Conservation (phyloP, 1,139 yeast genomes). For the Saccharomyces pastorianus region DNA sequence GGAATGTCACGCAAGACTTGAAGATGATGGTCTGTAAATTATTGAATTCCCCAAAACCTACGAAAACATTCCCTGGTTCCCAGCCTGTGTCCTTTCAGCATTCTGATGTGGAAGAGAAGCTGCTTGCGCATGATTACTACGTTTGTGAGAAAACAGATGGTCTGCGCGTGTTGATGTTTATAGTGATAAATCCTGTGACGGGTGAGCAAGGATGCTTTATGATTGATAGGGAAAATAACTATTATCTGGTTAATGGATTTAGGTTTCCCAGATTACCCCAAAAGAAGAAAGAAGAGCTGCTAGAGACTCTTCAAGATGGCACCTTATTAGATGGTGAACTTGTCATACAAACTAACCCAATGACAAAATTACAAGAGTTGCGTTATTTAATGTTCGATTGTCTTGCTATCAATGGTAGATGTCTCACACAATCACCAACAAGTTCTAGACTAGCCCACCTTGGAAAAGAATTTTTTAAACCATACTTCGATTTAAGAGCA, state of each 20-base stretch:
- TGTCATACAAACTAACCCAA: conserved; percentile 46
- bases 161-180: conserved; percentile 63
- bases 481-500: conserved; percentile 63
- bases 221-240: conserved; percentile 84
- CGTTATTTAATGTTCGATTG: conserved; percentile 88
- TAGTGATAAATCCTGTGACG: conserved; percentile 58
- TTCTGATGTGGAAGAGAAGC: conserved; percentile 55
- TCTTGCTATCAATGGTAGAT: conserved; percentile 69
- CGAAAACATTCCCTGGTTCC: conserved; percentile 65
- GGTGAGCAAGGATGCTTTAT: conserved; percentile 70
- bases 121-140: conserved; percentile 60
- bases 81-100: conserved; percentile 91
- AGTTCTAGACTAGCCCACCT: conserved; percentile 82
- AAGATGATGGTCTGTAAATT: conserved; percentile 64
- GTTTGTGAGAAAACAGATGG: conserved; percentile 98
- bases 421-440: conserved; percentile 59
- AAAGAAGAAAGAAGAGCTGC: conserved; percentile 37
- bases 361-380: conserved; percentile 50
- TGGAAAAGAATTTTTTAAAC: conserved; percentile 72
- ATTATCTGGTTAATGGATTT: conserved; percentile 68
- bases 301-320: conserved; percentile 62
- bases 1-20: conserved; percentile 59
- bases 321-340: conserved; percentile 91
- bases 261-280: conserved; percentile 68
- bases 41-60: conserved; percentile 38